Conservation (phyloP, 225 moss, liverwort and hornwort genomes). For the Anthoceros angustus region DNA sequence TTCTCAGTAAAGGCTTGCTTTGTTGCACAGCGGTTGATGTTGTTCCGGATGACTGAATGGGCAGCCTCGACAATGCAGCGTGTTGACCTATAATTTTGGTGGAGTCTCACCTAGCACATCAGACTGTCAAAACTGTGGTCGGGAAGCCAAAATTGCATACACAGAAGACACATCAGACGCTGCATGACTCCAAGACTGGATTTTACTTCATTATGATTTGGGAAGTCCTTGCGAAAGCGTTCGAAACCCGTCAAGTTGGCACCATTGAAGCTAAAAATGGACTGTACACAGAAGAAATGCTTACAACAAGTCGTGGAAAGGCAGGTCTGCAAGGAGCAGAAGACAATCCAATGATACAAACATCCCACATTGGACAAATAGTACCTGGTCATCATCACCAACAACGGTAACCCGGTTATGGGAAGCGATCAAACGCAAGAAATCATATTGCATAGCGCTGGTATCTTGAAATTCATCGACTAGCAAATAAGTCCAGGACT, state of each 20-base stretch:
- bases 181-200: neutral
- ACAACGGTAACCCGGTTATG: slow-evolving; percentile 86
- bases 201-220: slow-evolving; percentile 55
- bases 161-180: neutral
- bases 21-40: slow-evolving; percentile 49
- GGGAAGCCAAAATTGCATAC: neutral
- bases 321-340: neutral
- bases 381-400: slow-evolving; percentile 96
- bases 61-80: slow-evolving; percentile 90
- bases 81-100: slow-evolving; percentile 90
- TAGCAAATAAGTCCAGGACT: slow-evolving; percentile 59
- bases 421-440: slow-evolving; percentile 70
- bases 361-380: neutral
- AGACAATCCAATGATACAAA: neutral
- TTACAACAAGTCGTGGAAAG: neutral
- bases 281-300: slow-evolving; percentile 26
- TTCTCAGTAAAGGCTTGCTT: slow-evolving; percentile 63
- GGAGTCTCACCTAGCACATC: slow-evolving; percentile 21
- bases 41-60: slow-evolving; percentile 59
- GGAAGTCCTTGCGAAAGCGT: slow-evolving; percentile 71
- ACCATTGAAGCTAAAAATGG: slow-evolving; percentile 96
- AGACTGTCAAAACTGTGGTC: neutral
- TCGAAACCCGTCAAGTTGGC: slow-evolving; percentile 74
- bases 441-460: slow-evolving; percentile 72
- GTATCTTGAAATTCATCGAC: slow-evolving; percentile 99